Base-by-base conservation (phyloP, 805 yeast species). In the Candida nemodendra region DNA sequence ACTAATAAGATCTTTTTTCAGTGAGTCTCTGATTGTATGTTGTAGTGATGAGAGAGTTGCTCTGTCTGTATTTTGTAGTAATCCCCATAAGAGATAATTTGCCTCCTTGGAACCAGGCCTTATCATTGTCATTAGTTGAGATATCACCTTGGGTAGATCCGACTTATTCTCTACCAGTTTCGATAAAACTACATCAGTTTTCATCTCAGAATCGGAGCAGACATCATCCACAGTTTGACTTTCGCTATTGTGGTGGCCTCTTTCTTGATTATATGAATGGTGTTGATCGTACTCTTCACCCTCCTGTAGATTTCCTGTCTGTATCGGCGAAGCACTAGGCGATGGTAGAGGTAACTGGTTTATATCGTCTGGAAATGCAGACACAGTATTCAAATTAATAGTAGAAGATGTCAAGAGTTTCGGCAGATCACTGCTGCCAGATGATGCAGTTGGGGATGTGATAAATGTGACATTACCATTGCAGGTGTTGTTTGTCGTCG, bases 1-100 rank as follows among this genome's bases (percentile, higher is more conserved):
- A 9, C 78, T 56, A 8, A 91, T 58, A 27, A 93, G 62, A 53
- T 93, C 98, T 53, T 91, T 76, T 48, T 78, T 76, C 53, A 93
- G 70, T 9, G 79, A 72, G 5, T 64, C 58, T 19, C 71, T 71
- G 11, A 86, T 66, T 2, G 72, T 51, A 11, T 72, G 69, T 21
- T 74, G 69, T 36, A 88, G 61, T 9, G 81, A 68, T 32, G 88
- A 79, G 36, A 88, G 66, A 4, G 85, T 70, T 14, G 73, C 57
- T 35, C 93, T 67, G 48, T 79, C 77, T 29, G 80, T 71, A 37
- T 69, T 67, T 42, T 78, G 78, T 23, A 88, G 59, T 31, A 86
- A 58, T 42, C 70, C 69, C 59, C 64, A 58, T 12, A 61, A 30
- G 16, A 62, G 59, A 68, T 78, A 18, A 73, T 67, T 46, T 72